A percentile compares a stretch with the other conserved stretches of the same genome.
These are phyloP conservation scores for Lentinus brumalis DNA, from an alignment of 768 basidiomycete genomes.

Conservation along the genomic window DNA sequence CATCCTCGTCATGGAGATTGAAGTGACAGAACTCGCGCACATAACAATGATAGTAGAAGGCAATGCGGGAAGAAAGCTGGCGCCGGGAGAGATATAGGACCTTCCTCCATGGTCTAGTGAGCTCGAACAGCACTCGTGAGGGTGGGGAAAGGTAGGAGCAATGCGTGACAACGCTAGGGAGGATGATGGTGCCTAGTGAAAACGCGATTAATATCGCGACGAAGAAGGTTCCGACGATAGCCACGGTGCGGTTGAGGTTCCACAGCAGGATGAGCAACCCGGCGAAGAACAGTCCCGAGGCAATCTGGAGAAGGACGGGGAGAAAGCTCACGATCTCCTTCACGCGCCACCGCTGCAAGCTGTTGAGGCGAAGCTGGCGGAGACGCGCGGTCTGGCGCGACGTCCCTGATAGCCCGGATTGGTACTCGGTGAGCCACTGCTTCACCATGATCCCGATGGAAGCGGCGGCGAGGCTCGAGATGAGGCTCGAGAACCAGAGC, in stretches of 20 bases:
- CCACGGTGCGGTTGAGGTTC: constrained; percentile 14
- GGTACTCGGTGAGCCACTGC: constrained; percentile 18
- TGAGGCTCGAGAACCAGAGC: constrained; percentile 17
- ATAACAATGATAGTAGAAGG: too few relatives aligned
- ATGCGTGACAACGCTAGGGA: background rate
- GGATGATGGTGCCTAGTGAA: constrained; percentile 8
- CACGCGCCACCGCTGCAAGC: constrained; percentile 20
- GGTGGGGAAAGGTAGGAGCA: too few relatives aligned
- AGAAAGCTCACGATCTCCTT: constrained; percentile 5
- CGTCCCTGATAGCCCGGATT: constrained; percentile 13
- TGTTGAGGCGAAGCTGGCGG: constrained; percentile 23
- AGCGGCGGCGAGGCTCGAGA: constrained; percentile 13
- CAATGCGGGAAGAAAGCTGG: too few relatives aligned
- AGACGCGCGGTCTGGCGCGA: constrained; percentile 15
- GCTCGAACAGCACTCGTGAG: too few relatives aligned
- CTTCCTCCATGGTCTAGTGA: too few relatives aligned
- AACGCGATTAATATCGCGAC: background rate
- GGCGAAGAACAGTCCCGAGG: constrained; percentile 14
- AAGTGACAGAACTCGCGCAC: too few relatives aligned
- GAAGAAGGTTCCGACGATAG: constrained; percentile 2
- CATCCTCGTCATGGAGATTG: too few relatives aligned
- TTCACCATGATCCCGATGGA: constrained; percentile 15
- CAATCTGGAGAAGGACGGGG: constrained; percentile 13
- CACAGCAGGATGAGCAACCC: constrained; percentile 22
- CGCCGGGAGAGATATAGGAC: too few relatives aligned